Base-by-base conservation (phyloP, 805 yeast species). In the Teunomyces tritomae region DNA sequence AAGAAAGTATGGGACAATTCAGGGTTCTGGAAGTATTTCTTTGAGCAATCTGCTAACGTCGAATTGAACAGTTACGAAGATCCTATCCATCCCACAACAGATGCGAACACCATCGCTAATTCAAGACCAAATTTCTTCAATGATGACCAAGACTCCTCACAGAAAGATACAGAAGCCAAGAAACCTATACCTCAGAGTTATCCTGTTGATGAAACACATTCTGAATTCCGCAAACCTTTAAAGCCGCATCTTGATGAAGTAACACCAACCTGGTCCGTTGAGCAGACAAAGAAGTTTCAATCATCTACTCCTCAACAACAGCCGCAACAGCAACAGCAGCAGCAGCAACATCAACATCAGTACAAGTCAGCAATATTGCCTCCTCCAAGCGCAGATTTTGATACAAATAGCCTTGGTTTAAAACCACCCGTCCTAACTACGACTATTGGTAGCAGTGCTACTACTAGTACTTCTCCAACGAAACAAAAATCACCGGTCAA, bases 11-110 rank as follows among this genome's bases (percentile, higher is more conserved):
- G 89, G 85, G 67, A 74, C 28, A 84, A 84, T 47, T 83, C 81
- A 5, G 77, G 78, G 47, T 87, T 88, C 65, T 84, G 95, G 85
- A 87, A 87, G 59, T 77, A 78, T 28, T 85, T 89, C 65, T 79
- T 89, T 56, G 96, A 89, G 59, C 78, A 82, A 41, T 78, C 88
- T 27, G 90, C 89, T 1, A 79, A 82, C 57, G 86, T 85, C 20
- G 80, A 82, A 51, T 64, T 85, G 30, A 64, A 77, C 29, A 77
- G 82, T 27, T 76, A 76, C 51, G 83, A 78, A 53, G 83, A 73
- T 26, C 65, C 69, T 27, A 55, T 56, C 11, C 53, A 54, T 35
- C 44, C 52, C 17, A 56, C 44, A 28, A 56, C 61, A 4, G 67
- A 59, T 28, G 51, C 56, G 10, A 57, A 63, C 43, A 56, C 63